Conservation (phyloP, 2,329 filamentous ascomycete species). For the Aspergillus flavus region DNA sequence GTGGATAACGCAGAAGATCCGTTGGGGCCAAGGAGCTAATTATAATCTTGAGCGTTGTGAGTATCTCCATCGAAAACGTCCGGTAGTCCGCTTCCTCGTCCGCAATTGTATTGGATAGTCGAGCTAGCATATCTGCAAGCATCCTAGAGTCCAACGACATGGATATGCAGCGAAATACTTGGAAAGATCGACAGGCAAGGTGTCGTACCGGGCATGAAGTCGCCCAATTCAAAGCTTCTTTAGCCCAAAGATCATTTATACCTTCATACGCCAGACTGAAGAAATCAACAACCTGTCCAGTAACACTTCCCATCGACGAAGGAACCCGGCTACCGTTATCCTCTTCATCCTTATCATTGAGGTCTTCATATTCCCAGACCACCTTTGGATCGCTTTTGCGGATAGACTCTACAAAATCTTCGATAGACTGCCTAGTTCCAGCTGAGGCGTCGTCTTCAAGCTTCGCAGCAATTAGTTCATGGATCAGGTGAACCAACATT, state of each 20-base stretch:
- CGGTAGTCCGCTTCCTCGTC: conserved; percentile 94
- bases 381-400: conserved; percentile 81
- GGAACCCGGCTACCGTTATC: conserved; percentile 80
- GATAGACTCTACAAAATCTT: conserved; percentile 84
- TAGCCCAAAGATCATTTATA: conserved; percentile 88
- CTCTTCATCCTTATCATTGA: conserved; percentile 74
- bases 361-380: conserved; percentile 93
- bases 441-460: conserved; percentile 70
- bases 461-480: conserved; percentile 84
- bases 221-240: conserved; percentile 89
- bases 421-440: conserved; percentile 73
- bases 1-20: conserved; percentile 84
- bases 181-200: conserved; percentile 93
- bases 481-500: conserved; percentile 96
- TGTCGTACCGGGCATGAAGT: conserved; percentile 95
- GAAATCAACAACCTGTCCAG: conserved; percentile 77
- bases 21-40: conserved; percentile 80
- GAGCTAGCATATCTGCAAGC: conserved; percentile 94
- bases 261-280: conserved; percentile 83
- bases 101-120: conserved; percentile 94
- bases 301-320: conserved; percentile 81
- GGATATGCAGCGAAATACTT: conserved; percentile 92
- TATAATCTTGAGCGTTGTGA: conserved; percentile 90
- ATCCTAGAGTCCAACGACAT: conserved; percentile 89
- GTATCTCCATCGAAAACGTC: conserved; percentile 95